Conservation (phyloP, 1,139 yeast species). For the Suhomyces bribrorum region DNA sequence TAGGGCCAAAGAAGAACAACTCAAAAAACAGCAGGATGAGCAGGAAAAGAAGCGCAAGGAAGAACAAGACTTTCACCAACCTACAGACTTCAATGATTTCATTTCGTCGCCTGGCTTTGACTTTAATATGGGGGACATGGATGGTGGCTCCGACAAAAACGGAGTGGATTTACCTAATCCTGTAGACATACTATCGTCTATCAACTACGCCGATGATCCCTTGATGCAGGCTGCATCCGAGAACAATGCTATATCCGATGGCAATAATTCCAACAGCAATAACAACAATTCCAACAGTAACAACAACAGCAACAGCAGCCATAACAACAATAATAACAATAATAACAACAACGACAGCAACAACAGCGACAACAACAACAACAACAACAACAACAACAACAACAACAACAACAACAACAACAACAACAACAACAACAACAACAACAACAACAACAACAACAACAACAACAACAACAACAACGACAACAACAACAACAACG, state of each 20-base stretch:
- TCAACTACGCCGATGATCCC: slow-evolving; percentile 27
- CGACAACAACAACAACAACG: slow-evolving; percentile 6
- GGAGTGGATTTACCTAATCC: slow-evolving; percentile 38
- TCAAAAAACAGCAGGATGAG: slow-evolving; percentile 21
- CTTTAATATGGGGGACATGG: slow-evolving; percentile 30
- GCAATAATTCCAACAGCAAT: slow-evolving; percentile 11
- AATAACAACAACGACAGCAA: slow-evolving; percentile 11
- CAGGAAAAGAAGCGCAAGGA: slow-evolving; percentile 21
- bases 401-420: slow-evolving; percentile 5
- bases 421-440: slow-evolving; percentile 10
- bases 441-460: slow-evolving; percentile 10
- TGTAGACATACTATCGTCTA: slow-evolving; percentile 39
- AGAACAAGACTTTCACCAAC: slow-evolving; percentile 13
- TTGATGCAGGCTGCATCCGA: slow-evolving; percentile 8
- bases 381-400: slow-evolving; percentile 11
- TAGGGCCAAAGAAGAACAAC: slow-evolving; percentile 22
- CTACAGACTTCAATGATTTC: slow-evolving; percentile 19
- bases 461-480: slow-evolving; percentile 11
- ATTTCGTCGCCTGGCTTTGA: slow-evolving; percentile 34
- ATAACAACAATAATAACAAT: slow-evolving; percentile 10
- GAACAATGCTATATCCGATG: slow-evolving; percentile 3
- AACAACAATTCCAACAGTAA: slow-evolving; percentile 12
- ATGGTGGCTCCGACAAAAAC: slow-evolving; percentile 12
- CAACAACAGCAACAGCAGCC: slow-evolving; percentile 6
- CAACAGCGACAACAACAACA: slow-evolving; percentile 11